phyloP scores from a whole-genome alignment of 345 rosid species.

The Mangifera indica region DNA sequence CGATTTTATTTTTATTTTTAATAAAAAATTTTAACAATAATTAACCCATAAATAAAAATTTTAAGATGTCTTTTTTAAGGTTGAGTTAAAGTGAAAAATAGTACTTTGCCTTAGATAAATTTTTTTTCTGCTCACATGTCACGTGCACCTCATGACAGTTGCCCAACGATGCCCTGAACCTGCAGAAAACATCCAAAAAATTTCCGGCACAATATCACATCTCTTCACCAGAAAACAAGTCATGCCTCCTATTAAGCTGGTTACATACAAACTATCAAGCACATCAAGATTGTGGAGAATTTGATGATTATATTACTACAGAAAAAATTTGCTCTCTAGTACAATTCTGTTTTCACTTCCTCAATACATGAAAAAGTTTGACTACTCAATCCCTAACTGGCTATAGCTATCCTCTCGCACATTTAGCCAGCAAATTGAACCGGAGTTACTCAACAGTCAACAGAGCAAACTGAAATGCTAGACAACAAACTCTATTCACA shows the following conservation, averaged over 20 bases:
- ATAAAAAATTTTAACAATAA: too few species aligned
- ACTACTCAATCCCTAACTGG: background rate
- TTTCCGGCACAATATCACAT: background rate
- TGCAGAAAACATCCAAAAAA: too few species aligned
- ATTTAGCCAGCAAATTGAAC: background rate
- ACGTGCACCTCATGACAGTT: too few species aligned
- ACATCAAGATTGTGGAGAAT: background rate
- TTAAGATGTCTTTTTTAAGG: too few species aligned
- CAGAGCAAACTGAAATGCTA: background rate
- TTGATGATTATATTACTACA: conserved; percentile 4
- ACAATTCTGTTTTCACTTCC: background rate
- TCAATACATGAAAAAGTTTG: background rate
- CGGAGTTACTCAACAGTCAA: background rate
- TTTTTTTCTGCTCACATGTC: too few species aligned
- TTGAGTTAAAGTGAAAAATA: too few species aligned
- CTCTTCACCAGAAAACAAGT: background rate
- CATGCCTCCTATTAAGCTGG: too few species aligned
- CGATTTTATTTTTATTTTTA: too few species aligned
- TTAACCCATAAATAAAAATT: too few species aligned
- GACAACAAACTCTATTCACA: conserved; percentile 11
- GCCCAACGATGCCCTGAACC: too few species aligned
- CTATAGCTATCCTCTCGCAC: conserved; percentile 2
- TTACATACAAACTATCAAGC: too few species aligned
- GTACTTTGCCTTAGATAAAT: too few species aligned
- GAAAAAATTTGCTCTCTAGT: background rate